These are phyloP conservation scores for Rhodotorula kratochvilovae DNA, from an alignment of 768 basidiomycete species.

Conservation along the genomic window DNA sequence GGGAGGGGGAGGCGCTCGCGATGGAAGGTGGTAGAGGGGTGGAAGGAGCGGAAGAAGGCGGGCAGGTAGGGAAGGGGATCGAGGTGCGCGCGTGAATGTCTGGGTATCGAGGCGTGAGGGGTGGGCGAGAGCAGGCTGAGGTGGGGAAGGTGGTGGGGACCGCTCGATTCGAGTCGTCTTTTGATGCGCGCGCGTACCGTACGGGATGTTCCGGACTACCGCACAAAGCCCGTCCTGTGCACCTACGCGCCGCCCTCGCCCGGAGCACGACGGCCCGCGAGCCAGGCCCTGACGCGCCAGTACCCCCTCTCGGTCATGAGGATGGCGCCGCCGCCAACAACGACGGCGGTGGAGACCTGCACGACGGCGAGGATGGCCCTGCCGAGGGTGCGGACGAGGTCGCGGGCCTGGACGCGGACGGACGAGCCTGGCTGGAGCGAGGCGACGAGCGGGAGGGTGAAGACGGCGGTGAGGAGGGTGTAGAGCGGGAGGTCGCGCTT, in stretches of 20 bases:
- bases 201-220: no score
- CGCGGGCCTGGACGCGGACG: slow-evolving; percentile 4
- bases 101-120: no score
- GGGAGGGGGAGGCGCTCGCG: not conserved
- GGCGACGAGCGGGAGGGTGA: slow-evolving; percentile 20
- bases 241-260: not conserved
- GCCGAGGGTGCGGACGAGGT: not conserved
- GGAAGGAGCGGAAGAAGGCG: not conserved
- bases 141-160: no score
- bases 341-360: not conserved
- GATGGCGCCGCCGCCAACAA: slow-evolving; percentile 6
- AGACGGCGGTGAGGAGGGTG: slow-evolving; percentile 4
- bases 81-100: no score
- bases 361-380: not conserved
- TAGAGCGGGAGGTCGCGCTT: slow-evolving; percentile 11
- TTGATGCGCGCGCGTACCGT: no score
- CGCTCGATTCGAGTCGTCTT: no score
- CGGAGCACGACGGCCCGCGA: no score
- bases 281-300: not conserved
- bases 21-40: not conserved
- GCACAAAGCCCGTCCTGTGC: no score
- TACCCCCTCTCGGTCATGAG: slow-evolving; percentile 1
- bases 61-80: no score
- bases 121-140: no score
- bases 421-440: slow-evolving; percentile 3